phyloP scores from a whole-genome alignment of 495 filamentous ascomycete species.

The Niebla homalea region DNA sequence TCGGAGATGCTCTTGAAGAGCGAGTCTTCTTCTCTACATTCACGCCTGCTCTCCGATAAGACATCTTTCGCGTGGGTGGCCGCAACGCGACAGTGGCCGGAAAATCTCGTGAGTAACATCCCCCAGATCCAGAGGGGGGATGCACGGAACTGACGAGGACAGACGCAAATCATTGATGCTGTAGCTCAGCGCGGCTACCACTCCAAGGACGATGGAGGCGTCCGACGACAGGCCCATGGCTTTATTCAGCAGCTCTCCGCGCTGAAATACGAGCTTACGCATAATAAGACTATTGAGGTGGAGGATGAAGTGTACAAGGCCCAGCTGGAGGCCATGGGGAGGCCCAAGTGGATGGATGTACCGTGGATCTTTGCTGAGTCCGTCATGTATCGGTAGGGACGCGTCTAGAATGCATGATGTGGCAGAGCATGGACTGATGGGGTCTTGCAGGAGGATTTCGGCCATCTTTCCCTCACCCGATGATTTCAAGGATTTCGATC shows the following conservation, averaged over 20 bases:
- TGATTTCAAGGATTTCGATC: too few species aligned
- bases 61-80: slow-evolving; percentile 79
- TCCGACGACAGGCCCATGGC: slow-evolving; percentile 65
- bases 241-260: slow-evolving; percentile 68
- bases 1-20: too few species aligned
- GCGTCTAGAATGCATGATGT: too few species aligned
- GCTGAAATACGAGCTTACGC: slow-evolving; percentile 75
- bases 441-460: too few species aligned
- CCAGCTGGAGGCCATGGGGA: slow-evolving; percentile 64
- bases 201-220: slow-evolving; percentile 44
- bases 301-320: slow-evolving; percentile 76
- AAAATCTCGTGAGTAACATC: slow-evolving; percentile 58
- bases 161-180: slow-evolving; percentile 94
- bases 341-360: slow-evolving; percentile 66
- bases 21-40: too few species aligned
- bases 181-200: slow-evolving; percentile 58
- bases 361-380: slow-evolving; percentile 90
- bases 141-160: slow-evolving; percentile 9
- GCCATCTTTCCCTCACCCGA: too few species aligned
- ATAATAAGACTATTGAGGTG: slow-evolving; percentile 81
- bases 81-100: slow-evolving; percentile 75
- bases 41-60: slow-evolving; percentile 39
- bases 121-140: not conserved
- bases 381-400: slow-evolving; percentile 67
- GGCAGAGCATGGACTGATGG: too few species aligned